Conservation (phyloP, 352 stramenopile genomes). For the Globisporangium spinosum region DNA sequence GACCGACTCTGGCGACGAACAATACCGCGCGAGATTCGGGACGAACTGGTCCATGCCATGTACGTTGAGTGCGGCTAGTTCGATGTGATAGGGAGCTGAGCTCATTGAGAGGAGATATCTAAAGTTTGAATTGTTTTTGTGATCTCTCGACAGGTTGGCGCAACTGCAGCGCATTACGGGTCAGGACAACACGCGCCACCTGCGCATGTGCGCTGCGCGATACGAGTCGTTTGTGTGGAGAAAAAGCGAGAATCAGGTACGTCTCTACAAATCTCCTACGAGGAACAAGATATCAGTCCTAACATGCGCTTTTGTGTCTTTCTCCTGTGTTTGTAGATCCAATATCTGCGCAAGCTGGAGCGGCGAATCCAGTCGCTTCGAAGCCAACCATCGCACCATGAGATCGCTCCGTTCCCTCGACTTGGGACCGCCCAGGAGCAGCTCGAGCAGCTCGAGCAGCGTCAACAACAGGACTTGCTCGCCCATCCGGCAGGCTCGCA, state of each 20-base stretch:
- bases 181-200: slow-evolving; percentile 40
- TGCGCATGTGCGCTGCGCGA: slow-evolving; percentile 53
- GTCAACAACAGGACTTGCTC: slow-evolving; percentile 7
- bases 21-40: slow-evolving; percentile 25
- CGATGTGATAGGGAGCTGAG: neutral
- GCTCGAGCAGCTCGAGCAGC: slow-evolving; percentile 3
- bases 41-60: slow-evolving; percentile 30
- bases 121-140: neutral
- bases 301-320: neutral
- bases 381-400: slow-evolving; percentile 40
- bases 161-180: slow-evolving; percentile 64
- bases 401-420: slow-evolving; percentile 7
- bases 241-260: slow-evolving; percentile 55
- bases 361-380: slow-evolving; percentile 61
- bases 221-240: slow-evolving; percentile 77
- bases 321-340: slow-evolving; percentile 18
- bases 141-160: slow-evolving; percentile 14
- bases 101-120: neutral
- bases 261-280: neutral
- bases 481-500: neutral
- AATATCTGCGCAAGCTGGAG: slow-evolving; percentile 69
- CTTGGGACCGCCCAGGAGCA: slow-evolving; percentile 11
- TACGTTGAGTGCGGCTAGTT: slow-evolving; percentile 13
- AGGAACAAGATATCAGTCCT: neutral
- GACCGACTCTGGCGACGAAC: slow-evolving; percentile 21